phyloP scores from a whole-genome alignment of 345 rosid species.

The Syzygium aromaticum region DNA sequence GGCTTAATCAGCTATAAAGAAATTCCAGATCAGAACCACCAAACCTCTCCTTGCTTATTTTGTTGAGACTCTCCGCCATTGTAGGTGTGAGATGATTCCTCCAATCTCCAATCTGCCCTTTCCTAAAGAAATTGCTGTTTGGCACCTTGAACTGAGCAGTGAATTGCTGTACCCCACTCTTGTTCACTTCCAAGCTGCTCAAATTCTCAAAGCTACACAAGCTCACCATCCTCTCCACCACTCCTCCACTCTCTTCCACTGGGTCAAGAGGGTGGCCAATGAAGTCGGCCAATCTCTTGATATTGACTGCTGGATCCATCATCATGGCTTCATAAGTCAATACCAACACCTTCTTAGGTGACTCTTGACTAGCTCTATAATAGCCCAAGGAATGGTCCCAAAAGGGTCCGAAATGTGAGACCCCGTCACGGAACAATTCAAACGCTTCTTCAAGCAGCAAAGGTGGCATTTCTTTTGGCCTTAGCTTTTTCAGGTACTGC shows the following conservation, averaged over 20 bases:
- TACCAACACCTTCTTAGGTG: neutral
- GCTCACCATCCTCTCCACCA: neutral
- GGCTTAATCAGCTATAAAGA: neutral
- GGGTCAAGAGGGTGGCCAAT: neutral
- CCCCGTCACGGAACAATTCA: neutral
- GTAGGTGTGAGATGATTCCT: neutral
- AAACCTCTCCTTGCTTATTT: neutral
- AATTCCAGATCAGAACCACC: neutral
- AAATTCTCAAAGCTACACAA: neutral
- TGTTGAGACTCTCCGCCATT: neutral
- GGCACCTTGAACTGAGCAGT: neutral
- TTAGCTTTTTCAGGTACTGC: neutral
- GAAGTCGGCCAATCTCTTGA: neutral
- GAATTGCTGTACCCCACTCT: neutral
- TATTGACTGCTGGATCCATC: neutral
- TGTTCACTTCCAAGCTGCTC: conserved; percentile 2
- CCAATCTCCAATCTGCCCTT: conserved; percentile 5
- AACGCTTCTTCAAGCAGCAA: neutral
- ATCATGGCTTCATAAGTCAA: neutral
- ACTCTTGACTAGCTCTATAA: neutral
- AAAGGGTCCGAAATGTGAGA: neutral
- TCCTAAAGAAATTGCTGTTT: neutral
- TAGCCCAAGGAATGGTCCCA: neutral
- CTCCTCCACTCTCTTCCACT: neutral
- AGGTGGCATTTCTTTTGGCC: neutral